Percentiles rank a stretch among this genome's conserved stretches.
Conservation (phyloP, 2,329 filamentous ascomycete genomes). For the Colletotrichum viniferum region DNA sequence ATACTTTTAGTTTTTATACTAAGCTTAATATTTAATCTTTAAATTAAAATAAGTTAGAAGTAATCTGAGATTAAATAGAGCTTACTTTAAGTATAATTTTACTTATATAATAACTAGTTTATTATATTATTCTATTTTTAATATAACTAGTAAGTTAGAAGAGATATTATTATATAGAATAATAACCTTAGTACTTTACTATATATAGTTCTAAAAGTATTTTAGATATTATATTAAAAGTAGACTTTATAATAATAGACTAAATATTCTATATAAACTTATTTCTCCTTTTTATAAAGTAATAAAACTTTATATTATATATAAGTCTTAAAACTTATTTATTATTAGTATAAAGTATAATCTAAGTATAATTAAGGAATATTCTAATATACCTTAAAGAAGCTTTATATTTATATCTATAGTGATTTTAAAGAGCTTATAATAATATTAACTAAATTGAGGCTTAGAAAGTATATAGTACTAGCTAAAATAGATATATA, state of each 20-base stretch:
- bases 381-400: not conserved
- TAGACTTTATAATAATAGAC: not conserved
- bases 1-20: not conserved
- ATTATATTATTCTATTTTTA: not conserved
- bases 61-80: not conserved
- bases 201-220: not conserved
- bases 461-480: not conserved
- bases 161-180: not conserved
- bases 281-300: not conserved
- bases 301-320: not conserved
- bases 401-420: not conserved
- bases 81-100: not conserved
- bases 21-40: not conserved
- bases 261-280: not conserved
- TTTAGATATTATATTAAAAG: not conserved
- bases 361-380: not conserved
- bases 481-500: not conserved
- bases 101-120: not conserved
- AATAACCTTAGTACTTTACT: not conserved
- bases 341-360: not conserved
- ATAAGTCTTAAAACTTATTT: not conserved
- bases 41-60: not conserved
- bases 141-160: not conserved
- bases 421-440: not conserved
- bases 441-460: not conserved